A percentile compares a stretch with the other conserved stretches of the same genome.
Evolutionary conservation across 306 rosid genomes (phyloP).

Genomic region (Phaseolus lunatus): DNA sequence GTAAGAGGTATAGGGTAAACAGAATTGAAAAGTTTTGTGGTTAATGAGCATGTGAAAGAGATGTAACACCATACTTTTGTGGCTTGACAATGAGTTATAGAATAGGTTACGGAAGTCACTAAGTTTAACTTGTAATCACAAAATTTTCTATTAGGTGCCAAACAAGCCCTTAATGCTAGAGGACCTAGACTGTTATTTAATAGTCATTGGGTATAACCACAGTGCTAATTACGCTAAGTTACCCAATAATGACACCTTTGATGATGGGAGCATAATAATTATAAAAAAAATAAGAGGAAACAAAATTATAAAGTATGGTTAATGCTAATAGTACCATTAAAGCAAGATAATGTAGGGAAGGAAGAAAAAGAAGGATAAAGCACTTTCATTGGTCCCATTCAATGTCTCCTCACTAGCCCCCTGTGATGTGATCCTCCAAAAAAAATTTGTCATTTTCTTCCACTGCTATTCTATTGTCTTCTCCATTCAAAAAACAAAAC

Average conservation of each 20-base stretch:
- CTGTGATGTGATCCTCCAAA: constrained; percentile 50
- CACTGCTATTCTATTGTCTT: constrained; percentile 44
- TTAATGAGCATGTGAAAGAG: constrained; percentile 42
- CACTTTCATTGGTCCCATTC: constrained; percentile 57
- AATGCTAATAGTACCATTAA: constrained; percentile 54
- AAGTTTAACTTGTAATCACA: constrained; percentile 36
- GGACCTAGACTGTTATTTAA: constrained; percentile 34
- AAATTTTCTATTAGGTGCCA: constrained; percentile 39
- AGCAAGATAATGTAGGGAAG: constrained; percentile 54
- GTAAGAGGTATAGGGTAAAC: constrained; percentile 19
- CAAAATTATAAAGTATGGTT: constrained; percentile 46
- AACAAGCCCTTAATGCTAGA: constrained; percentile 35
- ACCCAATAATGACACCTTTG: constrained; percentile 51
- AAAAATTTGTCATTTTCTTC: constrained; percentile 26
- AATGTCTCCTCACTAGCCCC: constrained; percentile 55
- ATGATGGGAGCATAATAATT: constrained; percentile 52
- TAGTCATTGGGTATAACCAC: constrained; percentile 32
- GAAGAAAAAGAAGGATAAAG: constrained; percentile 54
- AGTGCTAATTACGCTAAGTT: constrained; percentile 45
- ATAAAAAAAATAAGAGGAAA: background rate
- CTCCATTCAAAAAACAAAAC: background rate
- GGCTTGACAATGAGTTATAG: constrained; percentile 19
- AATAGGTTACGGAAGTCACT: constrained; percentile 37
- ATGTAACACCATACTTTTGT: constrained; percentile 41
- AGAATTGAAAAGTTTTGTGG: background rate